Conservation (phyloP, 441 rosid species). For the Jatropha podagrica region DNA sequence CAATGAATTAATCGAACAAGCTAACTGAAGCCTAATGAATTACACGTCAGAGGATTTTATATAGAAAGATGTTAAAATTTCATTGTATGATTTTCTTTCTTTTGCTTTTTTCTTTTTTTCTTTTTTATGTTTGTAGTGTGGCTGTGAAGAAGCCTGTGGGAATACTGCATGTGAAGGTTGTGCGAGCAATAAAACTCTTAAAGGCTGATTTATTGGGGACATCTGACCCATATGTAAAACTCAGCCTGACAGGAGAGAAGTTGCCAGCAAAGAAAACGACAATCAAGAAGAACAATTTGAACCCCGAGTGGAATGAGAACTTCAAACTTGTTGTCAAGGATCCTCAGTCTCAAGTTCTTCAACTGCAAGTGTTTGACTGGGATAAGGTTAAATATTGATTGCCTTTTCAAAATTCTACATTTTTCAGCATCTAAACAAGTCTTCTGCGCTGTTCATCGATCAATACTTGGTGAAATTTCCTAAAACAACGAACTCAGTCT, state of each 20-base stretch:
- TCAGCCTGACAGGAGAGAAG: slow-evolving; percentile 68
- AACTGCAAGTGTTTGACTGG: slow-evolving; percentile 84
- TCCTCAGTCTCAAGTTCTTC: slow-evolving; percentile 66
- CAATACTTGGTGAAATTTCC: neutral
- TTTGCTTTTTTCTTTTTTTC: neutral
- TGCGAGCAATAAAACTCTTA: slow-evolving; percentile 64
- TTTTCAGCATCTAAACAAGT: neutral
- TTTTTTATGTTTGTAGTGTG: slow-evolving; percentile 36
- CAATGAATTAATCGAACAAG: neutral
- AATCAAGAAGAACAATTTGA: slow-evolving; percentile 70
- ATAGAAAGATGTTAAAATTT: too few species aligned
- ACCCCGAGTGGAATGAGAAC: slow-evolving; percentile 89
- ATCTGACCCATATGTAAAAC: slow-evolving; percentile 90
- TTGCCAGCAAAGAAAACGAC: slow-evolving; percentile 75
- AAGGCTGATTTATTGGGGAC: slow-evolving; percentile 79
- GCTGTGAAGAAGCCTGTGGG: slow-evolving; percentile 79
- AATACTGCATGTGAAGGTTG: slow-evolving; percentile 72
- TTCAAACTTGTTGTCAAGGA: slow-evolving; percentile 82
- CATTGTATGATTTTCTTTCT: too few species aligned
- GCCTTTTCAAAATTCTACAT: neutral
- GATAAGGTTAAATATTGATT: slow-evolving; percentile 59
- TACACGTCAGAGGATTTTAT: too few species aligned
- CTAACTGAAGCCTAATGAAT: neutral
- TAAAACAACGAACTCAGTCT: neutral
- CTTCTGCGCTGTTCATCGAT: neutral